phyloP scores from a whole-genome alignment of 2,329 filamentous ascomycete genomes.

The Talaromyces marneffei region DNA sequence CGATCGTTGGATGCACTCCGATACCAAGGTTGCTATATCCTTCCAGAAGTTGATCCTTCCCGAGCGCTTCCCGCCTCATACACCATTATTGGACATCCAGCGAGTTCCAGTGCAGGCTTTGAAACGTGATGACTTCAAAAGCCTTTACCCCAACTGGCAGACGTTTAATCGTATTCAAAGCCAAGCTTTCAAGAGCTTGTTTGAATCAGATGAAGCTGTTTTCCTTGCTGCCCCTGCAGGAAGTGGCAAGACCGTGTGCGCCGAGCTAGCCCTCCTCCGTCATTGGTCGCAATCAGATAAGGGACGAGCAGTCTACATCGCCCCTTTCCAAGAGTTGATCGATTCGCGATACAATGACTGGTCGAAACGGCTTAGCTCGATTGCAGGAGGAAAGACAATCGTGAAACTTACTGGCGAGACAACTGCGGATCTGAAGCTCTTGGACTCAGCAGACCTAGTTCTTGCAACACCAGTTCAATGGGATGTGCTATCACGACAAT shows the following conservation, averaged over 20 bases:
- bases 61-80: conserved; percentile 92
- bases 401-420: conserved; percentile 93
- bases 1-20: conserved; percentile 97
- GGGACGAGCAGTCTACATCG: conserved; percentile 85
- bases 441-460: conserved; percentile 82
- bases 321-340: conserved; percentile 89
- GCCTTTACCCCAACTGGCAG: conserved; percentile 74
- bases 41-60: conserved; percentile 94
- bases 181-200: conserved; percentile 91
- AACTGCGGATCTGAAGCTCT: conserved; percentile 78
- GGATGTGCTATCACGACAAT: conserved; percentile 92
- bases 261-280: conserved; percentile 83
- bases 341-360: conserved; percentile 78
- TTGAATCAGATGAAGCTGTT: conserved; percentile 85
- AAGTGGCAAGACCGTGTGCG: conserved; percentile 94
- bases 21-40: conserved; percentile 85
- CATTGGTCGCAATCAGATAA: conserved; percentile 71
- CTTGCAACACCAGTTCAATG: conserved; percentile 90
- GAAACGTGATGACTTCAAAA: conserved; percentile 75
- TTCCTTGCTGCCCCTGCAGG: conserved; percentile 89
- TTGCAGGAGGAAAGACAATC: conserved; percentile 80
- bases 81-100: conserved; percentile 84
- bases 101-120: conserved; percentile 82
- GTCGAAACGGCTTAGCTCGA: conserved; percentile 65
- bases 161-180: conserved; percentile 98